Percentiles rank a stretch among this genome's conserved stretches.
phyloP scores from a whole-genome alignment of 208 protist genomes.

The Angomonas deanei region DNA sequence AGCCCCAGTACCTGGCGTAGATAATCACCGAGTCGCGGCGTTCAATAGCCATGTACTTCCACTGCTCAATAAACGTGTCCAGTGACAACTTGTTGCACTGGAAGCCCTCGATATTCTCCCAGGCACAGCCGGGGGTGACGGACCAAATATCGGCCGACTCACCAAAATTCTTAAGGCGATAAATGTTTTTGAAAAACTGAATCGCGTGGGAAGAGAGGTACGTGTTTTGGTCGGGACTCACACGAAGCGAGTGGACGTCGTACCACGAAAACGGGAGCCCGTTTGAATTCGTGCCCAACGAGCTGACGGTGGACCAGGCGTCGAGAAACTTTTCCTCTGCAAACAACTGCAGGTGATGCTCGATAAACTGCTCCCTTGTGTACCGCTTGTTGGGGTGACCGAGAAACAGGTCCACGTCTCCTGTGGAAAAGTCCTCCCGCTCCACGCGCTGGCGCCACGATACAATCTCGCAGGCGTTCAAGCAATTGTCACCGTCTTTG shows the following conservation, averaged over 20 bases:
- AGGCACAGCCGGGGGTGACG: constrained; percentile 82
- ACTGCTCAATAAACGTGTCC: constrained; percentile 78
- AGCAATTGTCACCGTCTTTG: constrained; percentile 59
- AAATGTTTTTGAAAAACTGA: constrained; percentile 82
- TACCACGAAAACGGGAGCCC: constrained; percentile 77
- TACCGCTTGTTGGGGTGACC: constrained; percentile 8
- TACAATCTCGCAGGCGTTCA: constrained; percentile 55
- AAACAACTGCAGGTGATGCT: constrained; percentile 39
- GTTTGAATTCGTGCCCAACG: constrained; percentile 48
- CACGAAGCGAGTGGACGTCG: constrained; percentile 63
- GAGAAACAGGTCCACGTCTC: no score
- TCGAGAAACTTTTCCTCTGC: constrained; percentile 20
- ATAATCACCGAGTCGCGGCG: constrained; percentile 64
- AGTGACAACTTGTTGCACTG: constrained; percentile 33
- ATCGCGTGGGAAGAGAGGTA: constrained; percentile 76
- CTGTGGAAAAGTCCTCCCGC: constrained; percentile 25
- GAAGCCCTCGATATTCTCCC: constrained; percentile 60
- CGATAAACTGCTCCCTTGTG: constrained; percentile 23
- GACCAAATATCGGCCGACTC: constrained; percentile 53
- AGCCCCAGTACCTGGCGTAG: constrained; percentile 84
- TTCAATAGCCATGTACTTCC: constrained; percentile 82
- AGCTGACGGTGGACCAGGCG: constrained; percentile 78
- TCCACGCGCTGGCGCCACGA: constrained; percentile 53
- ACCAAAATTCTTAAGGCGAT: constrained; percentile 51
- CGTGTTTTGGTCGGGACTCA: constrained; percentile 58